Conservation (phyloP, 495 filamentous ascomycete species). For the Neurospora tetraspora region DNA sequence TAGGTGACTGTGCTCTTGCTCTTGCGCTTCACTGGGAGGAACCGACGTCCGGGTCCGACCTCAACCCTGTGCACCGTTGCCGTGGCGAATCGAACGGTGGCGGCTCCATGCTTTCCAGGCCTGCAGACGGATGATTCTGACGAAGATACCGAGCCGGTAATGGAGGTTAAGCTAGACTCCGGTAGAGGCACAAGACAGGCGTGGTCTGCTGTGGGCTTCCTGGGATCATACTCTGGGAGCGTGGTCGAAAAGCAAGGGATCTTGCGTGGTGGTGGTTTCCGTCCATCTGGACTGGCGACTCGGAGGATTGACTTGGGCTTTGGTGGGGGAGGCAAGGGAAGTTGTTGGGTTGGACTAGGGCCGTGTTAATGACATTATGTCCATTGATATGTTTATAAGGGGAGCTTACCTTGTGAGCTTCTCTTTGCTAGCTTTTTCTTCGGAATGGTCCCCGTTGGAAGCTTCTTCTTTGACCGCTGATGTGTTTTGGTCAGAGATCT, state of each 20-base stretch:
- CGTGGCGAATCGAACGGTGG: constrained; percentile 25
- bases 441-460: background rate
- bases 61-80: constrained; percentile 24
- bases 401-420: constrained; percentile 11
- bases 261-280: constrained; percentile 6
- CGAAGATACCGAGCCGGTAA: background rate
- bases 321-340: background rate
- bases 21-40: constrained; percentile 24
- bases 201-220: constrained; percentile 5
- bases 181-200: background rate
- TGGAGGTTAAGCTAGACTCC: background rate
- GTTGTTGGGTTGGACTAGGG: constrained; percentile 4
- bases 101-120: background rate
- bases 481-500: background rate
- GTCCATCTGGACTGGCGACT: constrained; percentile 18
- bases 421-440: background rate
- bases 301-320: constrained; percentile 25
- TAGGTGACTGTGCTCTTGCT: constrained; percentile 26
- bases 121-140: background rate
- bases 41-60: constrained; percentile 19
- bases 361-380: background rate
- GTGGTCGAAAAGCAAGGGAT: constrained; percentile 11
- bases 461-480: constrained; percentile 4
- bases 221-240: constrained; percentile 3
- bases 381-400: background rate